Evolutionary conservation across 768 basidiomycete species (phyloP).

Genomic region (Pisolithus tinctorius): DNA sequence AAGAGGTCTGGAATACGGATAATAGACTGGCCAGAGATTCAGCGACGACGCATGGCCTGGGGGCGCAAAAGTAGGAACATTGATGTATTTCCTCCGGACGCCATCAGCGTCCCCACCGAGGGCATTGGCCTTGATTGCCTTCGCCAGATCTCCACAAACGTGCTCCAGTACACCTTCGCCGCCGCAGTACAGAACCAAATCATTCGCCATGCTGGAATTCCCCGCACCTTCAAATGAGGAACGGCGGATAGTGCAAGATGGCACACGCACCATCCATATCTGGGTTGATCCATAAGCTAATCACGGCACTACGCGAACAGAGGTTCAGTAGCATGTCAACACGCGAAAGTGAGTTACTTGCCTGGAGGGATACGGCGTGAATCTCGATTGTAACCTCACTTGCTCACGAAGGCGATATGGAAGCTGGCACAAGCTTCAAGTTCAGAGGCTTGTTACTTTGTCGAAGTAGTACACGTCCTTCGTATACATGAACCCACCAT

Average conservation of each 20-base stretch:
- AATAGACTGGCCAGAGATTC: no score
- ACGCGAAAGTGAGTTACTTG: constrained; percentile 6
- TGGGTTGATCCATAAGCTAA: constrained; percentile 28
- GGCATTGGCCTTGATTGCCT: constrained; percentile 16
- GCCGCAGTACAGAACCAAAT: constrained; percentile 38
- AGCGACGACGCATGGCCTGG: constrained; percentile 3
- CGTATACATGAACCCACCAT: no score
- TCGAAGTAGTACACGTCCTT: no score
- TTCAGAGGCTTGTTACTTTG: constrained; percentile 23
- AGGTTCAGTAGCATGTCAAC: neutral
- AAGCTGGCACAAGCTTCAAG: constrained; percentile 16
- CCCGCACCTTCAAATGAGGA: neutral
- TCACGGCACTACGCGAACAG: constrained; percentile 41
- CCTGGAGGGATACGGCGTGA: constrained; percentile 52
- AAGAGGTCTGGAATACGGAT: no score
- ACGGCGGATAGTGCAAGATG: neutral
- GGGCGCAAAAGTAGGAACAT: constrained; percentile 41
- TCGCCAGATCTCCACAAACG: no score
- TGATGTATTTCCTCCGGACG: constrained; percentile 16
- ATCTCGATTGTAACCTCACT: constrained; percentile 52
- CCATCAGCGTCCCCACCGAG: constrained; percentile 47
- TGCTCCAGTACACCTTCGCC: constrained; percentile 34
- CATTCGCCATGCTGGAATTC: constrained; percentile 16
- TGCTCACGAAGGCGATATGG: constrained; percentile 30
- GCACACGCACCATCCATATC: constrained; percentile 30